phyloP scores from a whole-genome alignment of 2,329 filamentous ascomycete species.

The Dactylonectria macrodidyma region DNA sequence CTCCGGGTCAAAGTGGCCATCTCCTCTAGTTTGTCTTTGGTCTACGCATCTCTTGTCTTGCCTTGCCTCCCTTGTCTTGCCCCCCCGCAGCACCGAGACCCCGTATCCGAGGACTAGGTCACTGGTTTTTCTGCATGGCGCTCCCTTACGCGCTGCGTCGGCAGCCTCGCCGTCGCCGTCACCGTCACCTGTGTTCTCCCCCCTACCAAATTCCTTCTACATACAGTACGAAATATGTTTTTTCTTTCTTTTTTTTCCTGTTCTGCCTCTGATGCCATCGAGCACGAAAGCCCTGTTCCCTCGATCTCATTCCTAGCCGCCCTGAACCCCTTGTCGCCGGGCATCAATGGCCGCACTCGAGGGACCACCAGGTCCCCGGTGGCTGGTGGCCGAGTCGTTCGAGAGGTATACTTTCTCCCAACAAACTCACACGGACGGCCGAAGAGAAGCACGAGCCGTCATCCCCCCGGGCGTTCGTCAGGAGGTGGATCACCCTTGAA shows the following conservation, averaged over 20 bases:
- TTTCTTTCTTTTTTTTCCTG: neutral
- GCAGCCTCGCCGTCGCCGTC: neutral
- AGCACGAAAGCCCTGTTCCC: neutral
- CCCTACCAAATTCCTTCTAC: neutral
- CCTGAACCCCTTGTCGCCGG: neutral
- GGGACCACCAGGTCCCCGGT: neutral
- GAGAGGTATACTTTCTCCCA: neutral
- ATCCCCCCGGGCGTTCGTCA: conserved; percentile 5
- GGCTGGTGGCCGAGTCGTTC: neutral
- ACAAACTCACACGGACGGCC: neutral
- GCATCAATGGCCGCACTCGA: neutral
- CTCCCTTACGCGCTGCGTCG: neutral
- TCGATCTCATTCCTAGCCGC: neutral
- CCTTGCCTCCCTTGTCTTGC: too few species aligned
- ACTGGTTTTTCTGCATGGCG: neutral
- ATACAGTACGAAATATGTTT: neutral
- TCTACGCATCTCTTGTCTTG: too few species aligned
- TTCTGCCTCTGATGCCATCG: neutral
- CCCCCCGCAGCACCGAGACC: too few species aligned
- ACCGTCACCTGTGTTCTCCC: too few species aligned
- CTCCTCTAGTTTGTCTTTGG: too few species aligned
- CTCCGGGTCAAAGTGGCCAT: too few species aligned
- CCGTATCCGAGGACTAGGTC: neutral
- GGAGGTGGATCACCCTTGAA: neutral
- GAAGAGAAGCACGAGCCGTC: neutral